Percentiles rank a stretch among this genome's conserved stretches.
Evolutionary conservation across 140 eudicot species (phyloP).

Genomic region (Cichorium intybus): DNA sequence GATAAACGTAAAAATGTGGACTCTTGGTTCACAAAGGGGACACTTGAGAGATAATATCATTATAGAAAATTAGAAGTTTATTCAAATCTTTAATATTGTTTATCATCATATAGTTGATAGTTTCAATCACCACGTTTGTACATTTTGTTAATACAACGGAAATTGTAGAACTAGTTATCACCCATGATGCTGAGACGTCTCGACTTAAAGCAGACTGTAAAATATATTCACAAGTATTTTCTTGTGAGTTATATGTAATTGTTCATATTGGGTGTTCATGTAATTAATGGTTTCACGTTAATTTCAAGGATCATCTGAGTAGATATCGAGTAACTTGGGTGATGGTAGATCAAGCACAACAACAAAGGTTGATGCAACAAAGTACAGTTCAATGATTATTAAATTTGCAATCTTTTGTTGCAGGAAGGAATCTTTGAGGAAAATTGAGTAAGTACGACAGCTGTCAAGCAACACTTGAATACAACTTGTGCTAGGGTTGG

Average conservation of each 20-base stretch:
- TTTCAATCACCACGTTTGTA: slow-evolving; percentile 63
- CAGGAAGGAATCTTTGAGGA: slow-evolving; percentile 97
- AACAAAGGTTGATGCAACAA: slow-evolving; percentile 88
- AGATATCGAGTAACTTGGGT: slow-evolving; percentile 46
- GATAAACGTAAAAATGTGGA: slow-evolving; percentile 56
- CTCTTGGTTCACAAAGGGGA: slow-evolving; percentile 96
- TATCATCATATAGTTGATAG: not conserved
- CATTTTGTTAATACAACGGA: slow-evolving; percentile 97
- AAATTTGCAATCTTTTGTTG: slow-evolving; percentile 7
- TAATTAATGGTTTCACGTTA: slow-evolving; percentile 5
- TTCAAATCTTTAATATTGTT: too few relatives aligned
- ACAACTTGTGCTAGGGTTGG: slow-evolving; percentile 68
- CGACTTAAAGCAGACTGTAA: slow-evolving; percentile 92
- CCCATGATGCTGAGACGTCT: slow-evolving; percentile 91
- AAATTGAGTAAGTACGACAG: slow-evolving; percentile 84
- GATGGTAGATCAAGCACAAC: slow-evolving; percentile 57
- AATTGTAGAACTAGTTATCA: slow-evolving; percentile 78
- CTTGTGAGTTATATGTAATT: not conserved
- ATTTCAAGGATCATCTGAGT: slow-evolving; percentile 81
- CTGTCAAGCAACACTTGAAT: slow-evolving; percentile 74
- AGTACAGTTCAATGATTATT: slow-evolving; percentile 41
- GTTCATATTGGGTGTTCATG: too few relatives aligned
- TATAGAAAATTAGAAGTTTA: too few relatives aligned
- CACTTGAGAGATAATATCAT: slow-evolving; percentile 73
- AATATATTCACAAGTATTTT: slow-evolving; percentile 80